Percentiles rank a stretch among this genome's conserved stretches.
Evolutionary conservation across 1,139 yeast species (phyloP).

Genomic region (Saccharomyces hybrid): DNA sequence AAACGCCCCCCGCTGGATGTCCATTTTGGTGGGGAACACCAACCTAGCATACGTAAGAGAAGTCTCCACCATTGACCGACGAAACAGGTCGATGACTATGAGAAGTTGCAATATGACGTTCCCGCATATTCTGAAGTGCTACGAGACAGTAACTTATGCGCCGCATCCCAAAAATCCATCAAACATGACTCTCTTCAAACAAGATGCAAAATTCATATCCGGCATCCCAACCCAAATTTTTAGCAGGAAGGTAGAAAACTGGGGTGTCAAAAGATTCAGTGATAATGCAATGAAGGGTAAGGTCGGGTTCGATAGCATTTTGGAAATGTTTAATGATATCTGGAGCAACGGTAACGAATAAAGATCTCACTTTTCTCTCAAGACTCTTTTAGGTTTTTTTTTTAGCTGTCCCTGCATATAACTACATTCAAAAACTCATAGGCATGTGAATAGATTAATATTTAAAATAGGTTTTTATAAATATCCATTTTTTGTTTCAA

Average conservation of each 20-base stretch:
- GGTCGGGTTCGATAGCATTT: slow-evolving; percentile 63
- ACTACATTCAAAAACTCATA: not conserved
- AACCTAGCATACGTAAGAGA: slow-evolving; percentile 80
- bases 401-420: not conserved
- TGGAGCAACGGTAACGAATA: not conserved
- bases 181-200: slow-evolving; percentile 57
- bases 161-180: slow-evolving; percentile 54
- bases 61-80: slow-evolving; percentile 74
- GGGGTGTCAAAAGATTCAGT: slow-evolving; percentile 82
- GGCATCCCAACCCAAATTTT: slow-evolving; percentile 41
- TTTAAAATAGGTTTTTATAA: not conserved
- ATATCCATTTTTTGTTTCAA: not conserved
- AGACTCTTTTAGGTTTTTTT: too few species aligned
- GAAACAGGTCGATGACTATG: slow-evolving; percentile 57
- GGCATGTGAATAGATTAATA: not conserved
- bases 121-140: slow-evolving; percentile 68
- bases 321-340: slow-evolving; percentile 33
- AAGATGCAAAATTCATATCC: slow-evolving; percentile 72
- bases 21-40: slow-evolving; percentile 64
- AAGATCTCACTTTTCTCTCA: not conserved
- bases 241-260: slow-evolving; percentile 79
- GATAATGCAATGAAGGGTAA: slow-evolving; percentile 80
- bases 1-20: slow-evolving; percentile 77
- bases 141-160: slow-evolving; percentile 71
- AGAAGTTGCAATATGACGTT: slow-evolving; percentile 84